Evolutionary conservation across 352 stramenopile species (phyloP).

Genomic region (Phytophthora pluvialis): DNA sequence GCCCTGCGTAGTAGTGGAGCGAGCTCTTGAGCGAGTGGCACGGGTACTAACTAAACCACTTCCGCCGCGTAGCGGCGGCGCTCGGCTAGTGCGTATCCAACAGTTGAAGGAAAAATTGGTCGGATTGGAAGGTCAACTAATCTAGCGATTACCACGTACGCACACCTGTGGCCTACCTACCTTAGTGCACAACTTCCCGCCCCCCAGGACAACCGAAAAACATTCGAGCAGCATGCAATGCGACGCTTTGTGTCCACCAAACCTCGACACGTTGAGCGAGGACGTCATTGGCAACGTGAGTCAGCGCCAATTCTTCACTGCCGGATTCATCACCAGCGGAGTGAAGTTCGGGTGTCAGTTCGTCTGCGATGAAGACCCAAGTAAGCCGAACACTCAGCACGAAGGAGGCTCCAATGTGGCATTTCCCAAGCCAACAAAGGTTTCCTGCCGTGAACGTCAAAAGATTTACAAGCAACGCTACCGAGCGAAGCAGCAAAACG

Average conservation of each 20-base stretch:
- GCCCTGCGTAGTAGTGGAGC: too few relatives aligned
- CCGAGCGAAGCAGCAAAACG: neutral
- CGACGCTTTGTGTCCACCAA: neutral
- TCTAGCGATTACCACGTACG: too few relatives aligned
- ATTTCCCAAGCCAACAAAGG: neutral
- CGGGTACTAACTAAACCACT: too few relatives aligned
- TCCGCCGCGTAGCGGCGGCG: too few relatives aligned
- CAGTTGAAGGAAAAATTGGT: too few relatives aligned
- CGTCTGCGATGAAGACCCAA: neutral
- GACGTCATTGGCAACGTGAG: slow-evolving; percentile 7
- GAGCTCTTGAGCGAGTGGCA: too few relatives aligned
- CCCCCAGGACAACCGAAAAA: neutral
- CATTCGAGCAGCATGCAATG: neutral
- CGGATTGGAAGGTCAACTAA: too few relatives aligned
- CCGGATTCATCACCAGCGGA: neutral
- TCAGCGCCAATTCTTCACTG: neutral
- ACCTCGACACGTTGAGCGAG: neutral
- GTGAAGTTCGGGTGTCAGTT: neutral
- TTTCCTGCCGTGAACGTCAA: neutral
- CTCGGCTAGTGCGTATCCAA: too few relatives aligned
- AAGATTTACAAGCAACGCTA: slow-evolving; percentile 4
- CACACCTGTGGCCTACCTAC: too few relatives aligned
- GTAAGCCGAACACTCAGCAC: neutral
- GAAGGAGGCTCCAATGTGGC: neutral
- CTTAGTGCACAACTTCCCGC: too few relatives aligned